phyloP scores from a whole-genome alignment of 495 filamentous ascomycete species.

The Bathelium albidoporum region DNA sequence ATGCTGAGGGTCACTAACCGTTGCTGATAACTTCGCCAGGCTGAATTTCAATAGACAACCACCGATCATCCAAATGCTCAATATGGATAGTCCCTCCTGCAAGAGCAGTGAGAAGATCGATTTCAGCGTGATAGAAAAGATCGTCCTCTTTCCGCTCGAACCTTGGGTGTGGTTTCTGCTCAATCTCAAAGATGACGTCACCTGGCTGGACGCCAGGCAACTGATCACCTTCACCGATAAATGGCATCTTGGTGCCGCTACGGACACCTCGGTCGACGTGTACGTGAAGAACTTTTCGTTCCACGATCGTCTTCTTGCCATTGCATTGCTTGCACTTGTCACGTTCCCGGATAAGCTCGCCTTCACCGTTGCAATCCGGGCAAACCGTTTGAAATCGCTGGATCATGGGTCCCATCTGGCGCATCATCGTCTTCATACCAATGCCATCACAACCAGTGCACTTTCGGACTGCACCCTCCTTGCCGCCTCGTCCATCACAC shows the following conservation, averaged over 20 bases:
- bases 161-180: slow-evolving; percentile 89
- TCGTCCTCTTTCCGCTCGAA: slow-evolving; percentile 97
- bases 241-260: slow-evolving; percentile 89
- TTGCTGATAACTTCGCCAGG: slow-evolving; percentile 89
- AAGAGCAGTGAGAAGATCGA: slow-evolving; percentile 91
- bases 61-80: slow-evolving; percentile 95
- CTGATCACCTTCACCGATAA: slow-evolving; percentile 94
- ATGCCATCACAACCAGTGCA: slow-evolving; percentile 83
- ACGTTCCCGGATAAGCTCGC: slow-evolving; percentile 90
- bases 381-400: slow-evolving; percentile 99
- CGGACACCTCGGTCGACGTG: slow-evolving; percentile 92
- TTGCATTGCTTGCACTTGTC: slow-evolving; percentile 89
- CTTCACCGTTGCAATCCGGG: slow-evolving; percentile 94
- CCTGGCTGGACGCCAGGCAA: slow-evolving; percentile 84
- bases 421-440: slow-evolving; percentile 99
- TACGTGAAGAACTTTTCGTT: slow-evolving; percentile 96
- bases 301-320: slow-evolving; percentile 95
- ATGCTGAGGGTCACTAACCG: slow-evolving; percentile 50
- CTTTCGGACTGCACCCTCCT: slow-evolving; percentile 89
- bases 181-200: slow-evolving; percentile 94
- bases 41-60: slow-evolving; percentile 81
- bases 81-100: slow-evolving; percentile 80
- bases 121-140: slow-evolving; percentile 88
- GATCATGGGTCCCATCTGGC: slow-evolving; percentile 99
- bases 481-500: slow-evolving; percentile 92